A percentile compares a stretch with the other conserved stretches of the same genome.
phyloP scores from a whole-genome alignment of 352 stramenopile species.

The Thalassiosira livingstoniorum region DNA sequence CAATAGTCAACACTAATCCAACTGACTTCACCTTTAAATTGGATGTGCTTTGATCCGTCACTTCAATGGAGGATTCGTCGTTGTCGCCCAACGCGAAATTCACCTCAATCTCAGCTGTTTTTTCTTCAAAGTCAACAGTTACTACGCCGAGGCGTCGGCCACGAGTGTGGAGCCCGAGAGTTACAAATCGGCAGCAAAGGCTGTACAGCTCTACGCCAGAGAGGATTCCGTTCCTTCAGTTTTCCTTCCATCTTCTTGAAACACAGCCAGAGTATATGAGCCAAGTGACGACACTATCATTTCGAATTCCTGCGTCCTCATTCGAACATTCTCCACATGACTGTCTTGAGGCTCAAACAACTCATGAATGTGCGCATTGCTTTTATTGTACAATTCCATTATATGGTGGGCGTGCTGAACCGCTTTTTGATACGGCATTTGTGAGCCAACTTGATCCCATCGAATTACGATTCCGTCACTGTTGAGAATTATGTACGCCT shows the following conservation, averaged over 20 bases:
- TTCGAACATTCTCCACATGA: conserved; percentile 90
- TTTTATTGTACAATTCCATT: conserved; percentile 88
- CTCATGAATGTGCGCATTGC: conserved; percentile 88
- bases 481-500: conserved; percentile 92
- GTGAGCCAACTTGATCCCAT: conserved; percentile 86
- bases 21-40: too few relatives aligned
- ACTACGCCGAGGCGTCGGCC: too few relatives aligned
- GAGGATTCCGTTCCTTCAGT: too few relatives aligned
- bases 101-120: too few relatives aligned
- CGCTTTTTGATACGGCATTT: conserved; percentile 90
- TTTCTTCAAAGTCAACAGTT: too few relatives aligned
- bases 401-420: conserved; percentile 93
- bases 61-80: too few relatives aligned
- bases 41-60: too few relatives aligned
- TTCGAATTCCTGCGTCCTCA: conserved; percentile 91
- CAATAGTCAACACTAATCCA: too few relatives aligned
- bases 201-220: too few relatives aligned
- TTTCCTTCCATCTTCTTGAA: conserved; percentile 78
- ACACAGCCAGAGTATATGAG: conserved; percentile 90
- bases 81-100: too few relatives aligned
- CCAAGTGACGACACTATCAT: conserved; percentile 91
- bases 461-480: conserved; percentile 93
- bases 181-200: too few relatives aligned
- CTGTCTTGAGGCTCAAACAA: conserved; percentile 89
- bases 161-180: too few relatives aligned